These are phyloP conservation scores for Cladosporium sp. DNA, from an alignment of 2,329 filamentous ascomycete genomes.

Conservation along the genomic window DNA sequence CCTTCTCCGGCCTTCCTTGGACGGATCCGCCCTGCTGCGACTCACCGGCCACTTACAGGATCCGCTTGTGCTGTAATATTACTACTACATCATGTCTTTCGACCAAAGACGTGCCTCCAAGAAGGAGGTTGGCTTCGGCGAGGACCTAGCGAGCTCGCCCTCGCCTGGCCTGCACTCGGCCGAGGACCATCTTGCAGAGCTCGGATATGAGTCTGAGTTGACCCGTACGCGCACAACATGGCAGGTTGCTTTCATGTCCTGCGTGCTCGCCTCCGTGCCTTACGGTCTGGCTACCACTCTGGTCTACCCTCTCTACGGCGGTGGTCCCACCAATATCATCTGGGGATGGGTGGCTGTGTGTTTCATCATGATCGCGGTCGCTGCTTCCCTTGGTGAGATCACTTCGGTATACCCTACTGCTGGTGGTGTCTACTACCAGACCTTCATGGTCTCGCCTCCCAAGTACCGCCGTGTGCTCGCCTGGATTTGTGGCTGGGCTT, in stretches of 20 bases:
- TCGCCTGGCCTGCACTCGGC: constrained; percentile 38
- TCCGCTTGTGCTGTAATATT: background rate
- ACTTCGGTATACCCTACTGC: constrained; percentile 58
- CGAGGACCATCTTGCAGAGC: constrained; percentile 59
- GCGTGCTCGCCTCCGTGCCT: constrained; percentile 69
- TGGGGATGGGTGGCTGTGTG: constrained; percentile 69
- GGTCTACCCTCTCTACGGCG: constrained; percentile 62
- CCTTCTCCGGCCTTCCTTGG: background rate
- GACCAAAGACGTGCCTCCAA: constrained; percentile 2
- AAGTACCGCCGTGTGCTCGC: constrained; percentile 60
- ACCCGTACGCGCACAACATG: constrained; percentile 63
- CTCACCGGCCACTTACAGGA: constrained; percentile 2
- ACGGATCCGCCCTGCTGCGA: background rate
- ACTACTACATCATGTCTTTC: background rate
- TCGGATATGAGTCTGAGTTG: constrained; percentile 65
- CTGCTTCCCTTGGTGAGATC: constrained; percentile 67
- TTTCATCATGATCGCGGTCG: constrained; percentile 67
- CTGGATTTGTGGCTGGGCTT: constrained; percentile 73
- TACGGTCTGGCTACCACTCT: constrained; percentile 70
- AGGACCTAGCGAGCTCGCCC: background rate
- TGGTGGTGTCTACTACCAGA: constrained; percentile 75
- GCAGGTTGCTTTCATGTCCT: constrained; percentile 45
- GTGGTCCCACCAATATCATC: constrained; percentile 65
- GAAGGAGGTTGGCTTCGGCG: constrained; percentile 12
- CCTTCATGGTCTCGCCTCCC: constrained; percentile 66